Evolutionary conservation across 441 rosid species (phyloP).

Genomic region (Pelargonium fulgidum): DNA sequence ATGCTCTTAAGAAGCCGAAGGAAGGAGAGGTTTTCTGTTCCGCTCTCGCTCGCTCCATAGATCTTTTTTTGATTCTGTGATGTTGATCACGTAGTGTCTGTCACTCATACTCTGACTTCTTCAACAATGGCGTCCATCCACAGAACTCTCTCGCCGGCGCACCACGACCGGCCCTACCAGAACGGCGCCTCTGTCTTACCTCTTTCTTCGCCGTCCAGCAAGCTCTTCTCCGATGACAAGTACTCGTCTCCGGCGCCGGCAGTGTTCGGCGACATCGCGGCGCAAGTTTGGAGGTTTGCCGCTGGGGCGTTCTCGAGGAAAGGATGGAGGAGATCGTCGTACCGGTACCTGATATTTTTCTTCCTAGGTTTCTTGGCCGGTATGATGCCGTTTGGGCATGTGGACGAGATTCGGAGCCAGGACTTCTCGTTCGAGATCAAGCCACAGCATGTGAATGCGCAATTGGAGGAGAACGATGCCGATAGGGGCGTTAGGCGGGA

Average conservation of each 20-base stretch:
- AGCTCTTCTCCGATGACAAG: neutral
- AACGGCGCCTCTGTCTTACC: neutral
- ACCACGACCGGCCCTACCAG: neutral
- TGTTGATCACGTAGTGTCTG: neutral
- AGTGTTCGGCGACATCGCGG: neutral
- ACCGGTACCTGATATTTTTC: neutral
- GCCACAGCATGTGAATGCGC: constrained; percentile 1
- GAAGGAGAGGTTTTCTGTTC: no score
- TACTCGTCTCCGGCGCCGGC: constrained; percentile 6
- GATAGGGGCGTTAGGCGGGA: neutral
- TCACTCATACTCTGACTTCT: neutral
- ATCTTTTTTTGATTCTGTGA: neutral
- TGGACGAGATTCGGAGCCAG: neutral
- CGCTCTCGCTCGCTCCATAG: neutral
- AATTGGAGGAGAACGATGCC: neutral
- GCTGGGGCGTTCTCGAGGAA: constrained; percentile 1
- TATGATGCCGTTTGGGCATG: neutral
- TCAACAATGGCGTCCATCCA: neutral
- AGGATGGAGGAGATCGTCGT: constrained; percentile 5
- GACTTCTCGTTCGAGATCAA: constrained; percentile 8
- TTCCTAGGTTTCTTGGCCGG: neutral
- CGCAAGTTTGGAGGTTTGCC: neutral
- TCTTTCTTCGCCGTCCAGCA: neutral
- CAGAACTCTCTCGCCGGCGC: neutral
- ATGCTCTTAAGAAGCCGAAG: no score